Evolutionary conservation across 805 yeast genomes (phyloP), one percentile per base, ranked within the genome.

Genomic region (Saccharomycopsis olivae): DNA sequence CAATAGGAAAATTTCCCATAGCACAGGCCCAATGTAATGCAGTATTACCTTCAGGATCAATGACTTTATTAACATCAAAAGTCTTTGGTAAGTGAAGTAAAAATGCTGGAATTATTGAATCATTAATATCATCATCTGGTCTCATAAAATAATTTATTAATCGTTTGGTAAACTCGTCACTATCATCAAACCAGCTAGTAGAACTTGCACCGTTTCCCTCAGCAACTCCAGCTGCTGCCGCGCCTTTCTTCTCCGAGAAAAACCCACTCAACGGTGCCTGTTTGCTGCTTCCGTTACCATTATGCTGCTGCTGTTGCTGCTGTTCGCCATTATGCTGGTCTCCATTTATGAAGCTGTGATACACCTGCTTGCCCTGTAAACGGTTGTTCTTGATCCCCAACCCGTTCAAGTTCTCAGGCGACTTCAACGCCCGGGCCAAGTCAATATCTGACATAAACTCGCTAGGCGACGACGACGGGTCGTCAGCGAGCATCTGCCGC

Each of bases 11-110:
- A 55, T 79, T 84, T 3, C 97, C 98, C 73, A 92, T 86, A 1
- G 97, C 82, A 45, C 96, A 86, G 0, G 97, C 95, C 96, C 97
- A 92, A 59, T 92, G 98, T 50, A 92, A 76, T 2, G 95, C 81
- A 0, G 96, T 83, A 54, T 92, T 94, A 1, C 95, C 94, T 54
- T 92, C 96, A 43, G 84, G 88, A 56, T 92, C 98, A 19, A 92
- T 84, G 39, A 81, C 84, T 54, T 66, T 77, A 62, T 78, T 71
- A 46, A 83, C 69, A 48, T 78, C 71, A 42, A 79, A 73, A 50
- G 72, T 72, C 28, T 63, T 60, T 1, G 92, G 89, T 4, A 83
- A 81, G 37, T 65, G 59, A 21, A 77, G 53, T 38, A 69, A 62
- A 48, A 49, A 51, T 30, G 54, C 51, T 28, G 64, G 58, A 5